Conservation (phyloP, 1,284 basidiomycete genomes). For the Stygiomarasmius scandens region DNA sequence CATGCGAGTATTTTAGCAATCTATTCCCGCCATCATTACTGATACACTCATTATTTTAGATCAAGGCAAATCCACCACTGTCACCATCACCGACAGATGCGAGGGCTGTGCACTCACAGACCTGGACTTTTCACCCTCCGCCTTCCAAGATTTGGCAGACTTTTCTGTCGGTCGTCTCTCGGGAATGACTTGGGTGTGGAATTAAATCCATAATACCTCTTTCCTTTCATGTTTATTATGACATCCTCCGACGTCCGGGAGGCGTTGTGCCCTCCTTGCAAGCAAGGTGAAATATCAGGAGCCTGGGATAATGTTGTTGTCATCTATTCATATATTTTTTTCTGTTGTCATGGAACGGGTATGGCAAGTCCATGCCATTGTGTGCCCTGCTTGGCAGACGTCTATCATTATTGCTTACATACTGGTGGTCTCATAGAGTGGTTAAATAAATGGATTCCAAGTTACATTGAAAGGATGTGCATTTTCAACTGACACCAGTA, state of each 20-base stretch:
- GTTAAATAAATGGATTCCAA: neutral
- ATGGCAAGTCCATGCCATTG: neutral
- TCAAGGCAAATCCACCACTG: slow-evolving; percentile 49
- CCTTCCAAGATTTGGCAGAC: slow-evolving; percentile 31
- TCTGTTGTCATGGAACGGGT: neutral
- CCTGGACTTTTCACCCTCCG: slow-evolving; percentile 42
- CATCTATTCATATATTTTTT: neutral
- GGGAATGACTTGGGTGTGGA: slow-evolving; percentile 52
- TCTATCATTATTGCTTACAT: neutral
- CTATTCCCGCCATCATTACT: neutral
- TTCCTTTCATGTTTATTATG: slow-evolving; percentile 11
- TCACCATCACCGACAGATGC: slow-evolving; percentile 66
- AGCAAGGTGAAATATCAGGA: neutral
- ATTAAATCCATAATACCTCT: slow-evolving; percentile 25
- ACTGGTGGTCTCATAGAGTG: neutral
- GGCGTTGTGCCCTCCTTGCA: slow-evolving; percentile 7
- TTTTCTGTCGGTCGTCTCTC: slow-evolving; percentile 51
- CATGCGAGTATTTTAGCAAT: slow-evolving; percentile 41
- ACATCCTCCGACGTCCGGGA: slow-evolving; percentile 5
- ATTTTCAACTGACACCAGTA: slow-evolving; percentile 13
- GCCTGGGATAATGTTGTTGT: neutral
- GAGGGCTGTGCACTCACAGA: slow-evolving; percentile 48
- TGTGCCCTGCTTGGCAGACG: neutral
- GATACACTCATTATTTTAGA: slow-evolving; percentile 36
- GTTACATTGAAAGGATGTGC: neutral